Evolutionary conservation across 1,139 yeast species (phyloP).

Genomic region (Arxiozyma slooffiae): DNA sequence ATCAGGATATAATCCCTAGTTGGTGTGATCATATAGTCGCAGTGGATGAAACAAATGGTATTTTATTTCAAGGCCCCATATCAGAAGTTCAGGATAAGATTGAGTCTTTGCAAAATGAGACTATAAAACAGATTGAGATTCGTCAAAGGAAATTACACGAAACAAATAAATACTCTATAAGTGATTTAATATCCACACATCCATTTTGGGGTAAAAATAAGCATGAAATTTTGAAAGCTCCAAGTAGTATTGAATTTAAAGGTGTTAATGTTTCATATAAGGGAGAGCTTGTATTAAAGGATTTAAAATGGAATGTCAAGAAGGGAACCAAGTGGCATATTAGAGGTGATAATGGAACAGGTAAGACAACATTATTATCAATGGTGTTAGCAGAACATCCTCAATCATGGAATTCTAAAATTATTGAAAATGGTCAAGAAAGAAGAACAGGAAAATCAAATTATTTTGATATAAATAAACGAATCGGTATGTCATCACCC

Average conservation of each 20-base stretch:
- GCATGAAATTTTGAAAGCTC: slow-evolving; percentile 18
- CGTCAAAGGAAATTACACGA: slow-evolving; percentile 10
- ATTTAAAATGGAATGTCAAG: slow-evolving; percentile 57
- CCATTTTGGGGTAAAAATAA: slow-evolving; percentile 15
- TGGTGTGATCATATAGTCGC: slow-evolving; percentile 72
- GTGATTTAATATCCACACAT: slow-evolving; percentile 21
- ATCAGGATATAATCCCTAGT: slow-evolving; percentile 62
- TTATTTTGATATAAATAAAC: slow-evolving; percentile 67
- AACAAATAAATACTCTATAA: slow-evolving; percentile 6
- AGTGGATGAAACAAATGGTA: slow-evolving; percentile 44
- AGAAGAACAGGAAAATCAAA: slow-evolving; percentile 67
- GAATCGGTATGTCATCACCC: slow-evolving; percentile 85
- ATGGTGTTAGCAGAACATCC: slow-evolving; percentile 92
- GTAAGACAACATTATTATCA: slow-evolving; percentile 80
- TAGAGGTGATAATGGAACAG: slow-evolving; percentile 83
- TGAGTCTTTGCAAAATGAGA: slow-evolving; percentile 23
- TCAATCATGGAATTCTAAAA: slow-evolving; percentile 76
- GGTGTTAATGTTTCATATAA: slow-evolving; percentile 59
- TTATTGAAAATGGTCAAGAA: slow-evolving; percentile 55
- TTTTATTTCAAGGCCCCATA: slow-evolving; percentile 41
- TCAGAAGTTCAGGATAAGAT: slow-evolving; percentile 30
- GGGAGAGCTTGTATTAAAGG: slow-evolving; percentile 47
- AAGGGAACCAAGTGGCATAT: slow-evolving; percentile 82
- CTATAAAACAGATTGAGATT: slow-evolving; percentile 16
- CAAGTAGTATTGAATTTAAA: slow-evolving; percentile 48